These are phyloP conservation scores for Carnegiea gigantea DNA, from an alignment of 179 eudicot genomes.

Conservation along the genomic window DNA sequence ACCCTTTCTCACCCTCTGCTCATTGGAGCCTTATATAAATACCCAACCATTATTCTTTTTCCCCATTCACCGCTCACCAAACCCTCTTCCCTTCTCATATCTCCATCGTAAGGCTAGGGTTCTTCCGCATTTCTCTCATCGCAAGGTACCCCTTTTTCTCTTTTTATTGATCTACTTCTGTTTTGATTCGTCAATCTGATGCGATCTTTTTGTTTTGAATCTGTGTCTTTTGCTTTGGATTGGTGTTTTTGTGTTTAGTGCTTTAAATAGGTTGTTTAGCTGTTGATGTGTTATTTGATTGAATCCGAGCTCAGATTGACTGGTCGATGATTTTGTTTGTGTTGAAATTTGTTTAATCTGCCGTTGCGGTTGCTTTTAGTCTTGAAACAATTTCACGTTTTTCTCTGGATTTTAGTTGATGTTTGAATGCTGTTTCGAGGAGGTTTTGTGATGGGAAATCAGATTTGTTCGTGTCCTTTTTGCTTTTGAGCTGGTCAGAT, in stretches of 20 bases:
- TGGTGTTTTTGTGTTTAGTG: not conserved
- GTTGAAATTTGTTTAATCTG: not conserved
- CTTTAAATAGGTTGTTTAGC: not conserved
- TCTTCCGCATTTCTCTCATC: not conserved
- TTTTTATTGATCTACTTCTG: not conserved
- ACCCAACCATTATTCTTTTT: not conserved
- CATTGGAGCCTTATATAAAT: not conserved
- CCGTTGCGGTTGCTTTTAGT: not conserved
- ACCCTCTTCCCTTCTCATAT: not conserved
- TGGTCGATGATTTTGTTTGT: not conserved
- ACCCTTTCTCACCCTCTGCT: not conserved
- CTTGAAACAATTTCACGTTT: too few species aligned
- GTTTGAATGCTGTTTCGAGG: not conserved
- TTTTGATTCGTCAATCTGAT: not conserved
- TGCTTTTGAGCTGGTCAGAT: not conserved
- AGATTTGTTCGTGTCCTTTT: not conserved
- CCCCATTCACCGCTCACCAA: not conserved
- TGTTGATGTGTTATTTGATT: not conserved
- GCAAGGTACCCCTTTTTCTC: not conserved
- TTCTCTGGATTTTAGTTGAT: not conserved
- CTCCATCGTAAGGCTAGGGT: not conserved
- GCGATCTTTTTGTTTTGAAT: not conserved
- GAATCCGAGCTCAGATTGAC: not conserved
- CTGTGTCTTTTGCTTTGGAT: not conserved
- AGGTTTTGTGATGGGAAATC: not conserved